Conservation (phyloP, 441 rosid species). For the Populus hybrid region DNA sequence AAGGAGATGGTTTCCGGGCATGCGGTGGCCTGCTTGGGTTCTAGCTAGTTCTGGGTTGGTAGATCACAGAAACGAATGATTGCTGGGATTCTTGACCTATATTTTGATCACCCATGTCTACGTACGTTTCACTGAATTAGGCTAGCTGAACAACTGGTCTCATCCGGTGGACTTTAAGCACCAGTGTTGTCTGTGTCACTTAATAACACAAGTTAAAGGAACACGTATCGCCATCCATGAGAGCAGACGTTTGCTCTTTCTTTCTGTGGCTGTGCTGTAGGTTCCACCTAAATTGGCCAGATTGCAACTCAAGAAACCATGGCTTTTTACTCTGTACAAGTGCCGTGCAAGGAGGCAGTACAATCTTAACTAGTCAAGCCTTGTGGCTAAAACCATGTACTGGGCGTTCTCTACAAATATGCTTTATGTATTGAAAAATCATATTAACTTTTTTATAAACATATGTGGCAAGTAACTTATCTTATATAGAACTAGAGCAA, state of each 20-base stretch:
- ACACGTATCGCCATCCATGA: not conserved
- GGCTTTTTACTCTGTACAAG: not conserved
- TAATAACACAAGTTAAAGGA: not conserved
- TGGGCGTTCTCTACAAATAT: not conserved
- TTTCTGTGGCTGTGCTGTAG: conserved; percentile 11
- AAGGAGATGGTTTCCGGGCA: not conserved
- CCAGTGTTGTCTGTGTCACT: not conserved
- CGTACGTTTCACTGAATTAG: not conserved
- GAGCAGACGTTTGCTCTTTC: not conserved
- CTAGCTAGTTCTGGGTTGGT: not conserved
- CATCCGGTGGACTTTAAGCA: conserved; percentile 1
- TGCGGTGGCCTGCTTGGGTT: not conserved
- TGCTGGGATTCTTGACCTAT: not conserved
- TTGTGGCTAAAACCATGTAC: not conserved
- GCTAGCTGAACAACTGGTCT: not conserved
- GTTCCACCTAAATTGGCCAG: conserved; percentile 21
- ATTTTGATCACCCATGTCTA: not conserved
- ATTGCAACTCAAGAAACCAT: conserved; percentile 26
- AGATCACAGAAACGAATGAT: not conserved
- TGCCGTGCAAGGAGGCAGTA: conserved; percentile 9
- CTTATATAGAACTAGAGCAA: no score
- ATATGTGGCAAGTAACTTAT: no score
- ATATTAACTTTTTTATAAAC: no score
- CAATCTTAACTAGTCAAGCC: not conserved
- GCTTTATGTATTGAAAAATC: no score